Evolutionary conservation across 192 early-diverging fungal genomes (phyloP).

Genomic region (Anaeromyces robustus): DNA sequence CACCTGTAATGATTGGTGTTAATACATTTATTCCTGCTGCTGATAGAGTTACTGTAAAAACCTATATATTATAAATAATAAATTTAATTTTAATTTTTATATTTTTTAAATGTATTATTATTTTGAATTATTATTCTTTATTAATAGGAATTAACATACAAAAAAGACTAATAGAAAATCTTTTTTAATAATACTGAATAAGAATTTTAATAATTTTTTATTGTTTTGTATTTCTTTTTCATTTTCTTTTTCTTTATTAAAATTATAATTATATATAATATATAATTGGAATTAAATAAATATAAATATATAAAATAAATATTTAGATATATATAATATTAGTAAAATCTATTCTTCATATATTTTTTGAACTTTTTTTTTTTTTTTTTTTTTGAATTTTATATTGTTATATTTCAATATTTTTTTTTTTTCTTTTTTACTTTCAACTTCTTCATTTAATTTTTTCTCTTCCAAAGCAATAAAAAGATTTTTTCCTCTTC

Average conservation of each 20-base stretch:
- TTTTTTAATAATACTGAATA: not conserved
- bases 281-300: no score
- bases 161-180: not conserved
- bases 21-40: not conserved
- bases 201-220: not conserved
- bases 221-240: not conserved
- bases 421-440: no score
- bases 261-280: no score
- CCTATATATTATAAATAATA: not conserved
- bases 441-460: not conserved
- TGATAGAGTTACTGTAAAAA: not conserved
- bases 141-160: not conserved
- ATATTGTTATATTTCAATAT: no score
- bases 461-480: not conserved
- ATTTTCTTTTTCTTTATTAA: not conserved
- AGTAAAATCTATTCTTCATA: no score
- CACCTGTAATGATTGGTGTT: not conserved
- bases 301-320: no score
- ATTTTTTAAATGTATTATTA: no score
- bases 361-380: no score
- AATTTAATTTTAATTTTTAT: no score
- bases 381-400: no score
- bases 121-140: no score
- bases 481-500: not conserved
- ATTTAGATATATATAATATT: no score